Evolutionary conservation across 305 asterid species (phyloP).

Genomic region (Fraxinus baroniana): DNA sequence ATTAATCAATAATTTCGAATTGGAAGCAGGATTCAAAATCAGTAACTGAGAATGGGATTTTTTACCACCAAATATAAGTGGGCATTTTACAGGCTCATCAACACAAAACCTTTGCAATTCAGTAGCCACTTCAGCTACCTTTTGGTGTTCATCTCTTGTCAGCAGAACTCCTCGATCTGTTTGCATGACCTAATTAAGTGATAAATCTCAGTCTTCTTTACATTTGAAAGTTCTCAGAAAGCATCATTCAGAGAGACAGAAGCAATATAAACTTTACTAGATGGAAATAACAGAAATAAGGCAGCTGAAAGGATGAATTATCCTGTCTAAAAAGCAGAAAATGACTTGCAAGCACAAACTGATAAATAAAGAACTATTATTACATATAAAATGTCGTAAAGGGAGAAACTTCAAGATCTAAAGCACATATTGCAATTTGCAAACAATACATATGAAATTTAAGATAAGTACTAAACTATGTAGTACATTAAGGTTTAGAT

Average conservation of each 20-base stretch:
- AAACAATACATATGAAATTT: not conserved
- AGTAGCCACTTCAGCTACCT: constrained; percentile 67
- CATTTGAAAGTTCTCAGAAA: not conserved
- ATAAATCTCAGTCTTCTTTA: constrained; percentile 24
- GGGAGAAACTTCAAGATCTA: not conserved
- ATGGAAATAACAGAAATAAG: not conserved
- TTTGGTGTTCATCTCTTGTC: constrained; percentile 55
- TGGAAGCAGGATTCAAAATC: not conserved
- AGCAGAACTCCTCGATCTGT: constrained; percentile 79
- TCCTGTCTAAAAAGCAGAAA: not conserved
- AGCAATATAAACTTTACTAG: not conserved
- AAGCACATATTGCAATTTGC: not conserved
- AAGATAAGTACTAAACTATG: not conserved
- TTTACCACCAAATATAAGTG: constrained; percentile 92
- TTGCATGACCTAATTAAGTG: constrained; percentile 49
- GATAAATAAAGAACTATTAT: not conserved
- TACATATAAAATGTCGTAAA: not conserved
- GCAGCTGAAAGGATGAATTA: not conserved
- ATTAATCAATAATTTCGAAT: not conserved
- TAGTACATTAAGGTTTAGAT: not conserved
- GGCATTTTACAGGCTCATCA: constrained; percentile 79
- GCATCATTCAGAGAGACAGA: not conserved
- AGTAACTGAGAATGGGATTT: not conserved
- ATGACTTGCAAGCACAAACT: not conserved
- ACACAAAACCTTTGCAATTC: constrained; percentile 63